Conservation (phyloP, 163 green algal genomes). For the Scenedesmus sp. region DNA sequence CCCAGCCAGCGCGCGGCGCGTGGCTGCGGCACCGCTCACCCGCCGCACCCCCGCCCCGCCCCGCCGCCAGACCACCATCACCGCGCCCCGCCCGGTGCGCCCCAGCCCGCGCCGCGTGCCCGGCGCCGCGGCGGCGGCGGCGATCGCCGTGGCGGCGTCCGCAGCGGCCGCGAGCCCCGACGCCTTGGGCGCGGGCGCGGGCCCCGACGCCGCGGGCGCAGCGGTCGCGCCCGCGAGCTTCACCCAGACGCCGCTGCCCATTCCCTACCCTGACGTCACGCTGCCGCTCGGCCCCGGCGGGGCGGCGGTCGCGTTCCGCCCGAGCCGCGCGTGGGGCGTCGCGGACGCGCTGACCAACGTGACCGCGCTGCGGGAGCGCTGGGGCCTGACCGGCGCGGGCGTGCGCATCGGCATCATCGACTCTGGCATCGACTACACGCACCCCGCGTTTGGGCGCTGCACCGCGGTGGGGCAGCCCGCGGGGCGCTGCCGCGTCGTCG, state of each 20-base stretch:
- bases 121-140: constrained; percentile 1
- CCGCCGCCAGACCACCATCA: not conserved
- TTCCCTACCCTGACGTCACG: constrained; percentile 8
- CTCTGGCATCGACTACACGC: constrained; percentile 23
- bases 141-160: not conserved
- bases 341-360: constrained; percentile 14
- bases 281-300: not conserved
- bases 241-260: no score
- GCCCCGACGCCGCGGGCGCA: not conserved
- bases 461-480: constrained; percentile 1
- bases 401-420: constrained; percentile 28
- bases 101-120: not conserved
- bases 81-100: not conserved
- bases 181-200: not conserved
- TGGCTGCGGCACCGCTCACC: no score
- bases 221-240: not conserved
- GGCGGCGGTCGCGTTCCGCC: not conserved
- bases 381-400: constrained; percentile 13
- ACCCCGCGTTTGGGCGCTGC: constrained; percentile 22
- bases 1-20: not conserved
- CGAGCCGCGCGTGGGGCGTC: not conserved
- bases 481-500: constrained; percentile 20
- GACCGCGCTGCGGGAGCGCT: not conserved
- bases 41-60: no score
- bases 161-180: not conserved